Evolutionary conservation across 169 alveolate species (phyloP), one percentile per base, ranked within the genome.

Genomic region (Eimeria brunetti): DNA sequence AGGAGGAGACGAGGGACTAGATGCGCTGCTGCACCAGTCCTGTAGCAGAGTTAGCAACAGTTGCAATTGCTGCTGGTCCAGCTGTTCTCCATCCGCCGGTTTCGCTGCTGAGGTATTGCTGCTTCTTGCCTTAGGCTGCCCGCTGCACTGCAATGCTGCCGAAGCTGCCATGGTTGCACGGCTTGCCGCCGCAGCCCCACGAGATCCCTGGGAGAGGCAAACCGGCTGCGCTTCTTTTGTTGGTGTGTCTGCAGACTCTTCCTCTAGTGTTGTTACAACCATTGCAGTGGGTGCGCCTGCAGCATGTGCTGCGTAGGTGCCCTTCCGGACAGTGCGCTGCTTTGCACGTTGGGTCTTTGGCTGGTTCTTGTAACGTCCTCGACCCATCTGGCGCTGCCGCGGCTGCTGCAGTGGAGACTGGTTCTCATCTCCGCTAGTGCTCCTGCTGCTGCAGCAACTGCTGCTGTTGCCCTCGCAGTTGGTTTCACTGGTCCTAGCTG

Each of bases 141-240:
- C 53, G 92, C 51, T 18, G 53, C 76, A 18, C 36, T 53, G 53
- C 76, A 83, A 7, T 3, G 90, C 92, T 41, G 81, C 92, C 0
- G 92, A 69, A 62, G 92, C 92, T 62, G 92, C 92, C 24, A 41
- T 56, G 49, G 92, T 30, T 62, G 92, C 92, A 22, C 92, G 78
- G 92, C n/a, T 86, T 36, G 92, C 53, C 24, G 92, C 92, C 53
- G 92, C 92, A 12, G 92, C 92, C 18, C 81, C 71, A 6, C 92
- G 78, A n/a, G 92, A 46, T 3, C 73, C 64, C 64, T 86, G 92
- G 46, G 92, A 36, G 49, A 38, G 92, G 81, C 92, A 62, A 7
- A 11, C 41, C 44, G 92, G 60, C 60, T 36, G 62, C 16, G 44
- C 30, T 0, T 69, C 62, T 27, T 86, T 81, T 36, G 46, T 81